Evolutionary conservation across 2,329 filamentous ascomycete genomes (phyloP), one percentile per base, ranked within the genome.

Genomic region (Rutstroemia sp.): DNA sequence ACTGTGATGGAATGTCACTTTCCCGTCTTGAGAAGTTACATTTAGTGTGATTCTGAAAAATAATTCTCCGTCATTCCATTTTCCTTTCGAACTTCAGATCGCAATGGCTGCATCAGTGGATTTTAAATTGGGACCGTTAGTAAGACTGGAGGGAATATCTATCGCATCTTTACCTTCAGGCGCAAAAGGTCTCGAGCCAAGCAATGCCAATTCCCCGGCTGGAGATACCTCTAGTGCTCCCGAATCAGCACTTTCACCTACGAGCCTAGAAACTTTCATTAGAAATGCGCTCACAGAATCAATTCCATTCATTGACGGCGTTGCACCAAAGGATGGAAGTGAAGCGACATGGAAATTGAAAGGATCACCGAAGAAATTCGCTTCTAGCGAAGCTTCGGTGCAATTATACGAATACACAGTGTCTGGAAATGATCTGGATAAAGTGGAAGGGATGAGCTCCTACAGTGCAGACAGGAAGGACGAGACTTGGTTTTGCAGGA

Each of bases 401-500:
- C 70, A 82, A 58, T 68, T 86, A 21, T 77, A 75, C 57, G 75
- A 81, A 63, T 76, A 78, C 56, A 72, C 73, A 14, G 70, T 86
- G 21, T 62, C 73, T 7, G 70, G 71, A 1, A 67, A 71, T 38
- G 75, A 76, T 34, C 70, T 83, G 5, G 69, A 71, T 50, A 64
- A 65, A 39, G 63, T 75, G 40, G 71, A 72, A 30, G 59, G 61
- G 16, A 63, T 64, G 61, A 63, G 57, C 48, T 48, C 61, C 25
- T 59, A 60, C 42, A 58, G 59, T 7, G 65, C 69, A 38, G 64
- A 68, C 58, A 68, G 71, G 58, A 67, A 68, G 51, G 58, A 64
- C 34, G 84, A 87, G 70, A 77, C 75, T 17, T 90, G 87, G 87
- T 78, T 78, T 53, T 80, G 80, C 42, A 78, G 87, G 56, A 77